These are phyloP conservation scores for Pythium aquatile DNA, from an alignment of 352 stramenopile genomes.

Conservation along the genomic window DNA sequence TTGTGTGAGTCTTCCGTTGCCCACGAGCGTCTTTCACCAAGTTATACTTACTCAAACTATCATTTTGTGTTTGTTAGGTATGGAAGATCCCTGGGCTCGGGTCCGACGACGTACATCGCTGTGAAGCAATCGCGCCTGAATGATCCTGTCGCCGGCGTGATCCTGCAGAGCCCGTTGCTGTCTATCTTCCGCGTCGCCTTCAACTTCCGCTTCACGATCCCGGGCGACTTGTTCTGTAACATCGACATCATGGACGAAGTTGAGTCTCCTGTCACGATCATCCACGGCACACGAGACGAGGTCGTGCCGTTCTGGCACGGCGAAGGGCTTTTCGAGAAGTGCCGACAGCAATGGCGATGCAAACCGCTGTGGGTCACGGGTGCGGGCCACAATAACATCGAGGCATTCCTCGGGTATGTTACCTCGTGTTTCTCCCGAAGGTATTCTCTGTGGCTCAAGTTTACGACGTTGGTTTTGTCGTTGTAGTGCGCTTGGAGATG, in stretches of 20 bases:
- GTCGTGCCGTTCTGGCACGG: constrained; percentile 99
- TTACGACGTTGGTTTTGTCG: neutral
- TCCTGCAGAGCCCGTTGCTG: constrained; percentile 95
- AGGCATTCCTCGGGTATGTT: constrained; percentile 89
- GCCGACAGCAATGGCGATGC: constrained; percentile 91
- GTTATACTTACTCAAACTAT: neutral
- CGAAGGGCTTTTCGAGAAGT: constrained; percentile 91
- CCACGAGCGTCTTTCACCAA: neutral
- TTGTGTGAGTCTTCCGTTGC: constrained; percentile 76
- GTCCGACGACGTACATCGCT: constrained; percentile 96
- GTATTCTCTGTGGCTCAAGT: neutral
- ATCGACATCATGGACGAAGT: constrained; percentile 92
- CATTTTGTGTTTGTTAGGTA: constrained; percentile 46
- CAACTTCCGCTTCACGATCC: constrained; percentile 97
- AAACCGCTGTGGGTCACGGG: constrained; percentile 98
- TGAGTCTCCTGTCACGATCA: constrained; percentile 95
- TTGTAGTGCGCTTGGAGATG: constrained; percentile 47
- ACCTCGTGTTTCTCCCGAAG: neutral
- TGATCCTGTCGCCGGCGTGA: constrained; percentile 92
- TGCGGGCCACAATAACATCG: constrained; percentile 98
- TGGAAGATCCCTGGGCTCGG: constrained; percentile 89
- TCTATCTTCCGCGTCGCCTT: constrained; percentile 98
- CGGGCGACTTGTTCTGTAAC: constrained; percentile 98
- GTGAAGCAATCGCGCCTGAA: constrained; percentile 89
- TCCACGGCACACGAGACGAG: constrained; percentile 98